Conservation (phyloP, 2,329 filamentous ascomycete genomes). For the Colletotrichum destructivum region DNA sequence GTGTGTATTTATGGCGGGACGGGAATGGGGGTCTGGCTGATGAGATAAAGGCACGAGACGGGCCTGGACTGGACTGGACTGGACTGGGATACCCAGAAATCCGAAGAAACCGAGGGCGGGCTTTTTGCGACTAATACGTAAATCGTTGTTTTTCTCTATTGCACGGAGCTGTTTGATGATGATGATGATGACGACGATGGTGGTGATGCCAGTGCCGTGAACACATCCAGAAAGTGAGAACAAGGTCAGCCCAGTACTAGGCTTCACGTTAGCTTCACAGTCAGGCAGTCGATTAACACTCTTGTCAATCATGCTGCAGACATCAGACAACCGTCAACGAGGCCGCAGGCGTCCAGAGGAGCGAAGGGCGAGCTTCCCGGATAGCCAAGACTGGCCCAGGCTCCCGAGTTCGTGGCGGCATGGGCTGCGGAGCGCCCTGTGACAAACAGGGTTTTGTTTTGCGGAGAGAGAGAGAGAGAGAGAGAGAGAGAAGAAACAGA, state of each 20-base stretch:
- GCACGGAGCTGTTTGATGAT: neutral
- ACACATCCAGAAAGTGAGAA: too few relatives aligned
- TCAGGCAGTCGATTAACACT: too few relatives aligned
- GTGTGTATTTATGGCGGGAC: constrained; percentile 33
- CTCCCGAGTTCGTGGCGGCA: constrained; percentile 21
- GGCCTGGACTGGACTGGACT: neutral
- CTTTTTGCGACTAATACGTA: constrained; percentile 31
- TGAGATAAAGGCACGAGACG: constrained; percentile 16
- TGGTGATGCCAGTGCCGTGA: too few relatives aligned
- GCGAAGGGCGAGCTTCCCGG: constrained; percentile 1
- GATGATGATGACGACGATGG: too few relatives aligned
- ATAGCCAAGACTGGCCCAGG: constrained; percentile 27
- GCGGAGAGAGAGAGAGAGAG: too few relatives aligned
- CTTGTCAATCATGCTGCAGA: neutral
- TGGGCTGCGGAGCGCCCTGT: constrained; percentile 14
- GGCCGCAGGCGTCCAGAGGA: neutral
- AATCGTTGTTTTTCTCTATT: neutral
- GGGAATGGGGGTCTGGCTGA: neutral
- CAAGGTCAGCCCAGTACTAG: neutral
- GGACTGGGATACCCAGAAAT: neutral
- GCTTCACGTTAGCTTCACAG: neutral
- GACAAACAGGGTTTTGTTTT: constrained; percentile 6
- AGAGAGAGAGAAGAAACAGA: neutral
- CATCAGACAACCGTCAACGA: neutral
- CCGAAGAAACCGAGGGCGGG: constrained; percentile 31